Base-by-base conservation (phyloP, 441 rosid species). In the Aleurites moluccanus region DNA sequence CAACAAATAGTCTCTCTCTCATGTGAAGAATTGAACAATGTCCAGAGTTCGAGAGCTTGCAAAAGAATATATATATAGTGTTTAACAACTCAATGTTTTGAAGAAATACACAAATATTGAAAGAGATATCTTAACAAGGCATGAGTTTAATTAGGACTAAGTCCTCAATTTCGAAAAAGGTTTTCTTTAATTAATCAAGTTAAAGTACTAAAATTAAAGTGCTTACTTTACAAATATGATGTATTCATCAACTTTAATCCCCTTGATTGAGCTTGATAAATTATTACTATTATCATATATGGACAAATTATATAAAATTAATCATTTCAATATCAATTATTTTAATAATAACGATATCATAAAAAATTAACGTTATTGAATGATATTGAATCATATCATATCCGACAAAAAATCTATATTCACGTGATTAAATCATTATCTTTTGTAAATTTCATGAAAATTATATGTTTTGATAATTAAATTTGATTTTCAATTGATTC, bases 41-140 rank as follows among this genome's bases (percentile, higher is more conserved):
- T n/a, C n/a, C n/a, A n/a, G n/a, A n/a, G n/a, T n/a, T n/a, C n/a
- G n/a, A n/a, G n/a, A n/a, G n/a, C 50, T 47, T 47, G 16, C 50
- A 47, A 47, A 47, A 1, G n/a, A n/a, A n/a, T 11, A 3, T 42
- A 21, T 7, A 13, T 11, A n/a, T n/a, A 20, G 65, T 57, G 71
- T 61, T 35, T 45, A 62, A n/a, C 71, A 45, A 78, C 77, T 76
- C 79, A 44, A 78, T 47, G 67, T 74, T 76, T 78, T 55, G 56
- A 47, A 63, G 42, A 67, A 72, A 81, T 75, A 72, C 57, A 23
- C 62, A 38, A 38, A 38, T 38, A 38, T 38, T 38, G 40, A 38
- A 38, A 6, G 8, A 38, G 40, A 60, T 25, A 53, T 60, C 49
- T 40, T n/a, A 35, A 73, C 25, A 53, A 65, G 72, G 64, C 66